These are phyloP conservation scores for Cladosporium austrohemisphaericum DNA, from an alignment of 2,329 filamentous ascomycete species.

Conservation along the genomic window DNA sequence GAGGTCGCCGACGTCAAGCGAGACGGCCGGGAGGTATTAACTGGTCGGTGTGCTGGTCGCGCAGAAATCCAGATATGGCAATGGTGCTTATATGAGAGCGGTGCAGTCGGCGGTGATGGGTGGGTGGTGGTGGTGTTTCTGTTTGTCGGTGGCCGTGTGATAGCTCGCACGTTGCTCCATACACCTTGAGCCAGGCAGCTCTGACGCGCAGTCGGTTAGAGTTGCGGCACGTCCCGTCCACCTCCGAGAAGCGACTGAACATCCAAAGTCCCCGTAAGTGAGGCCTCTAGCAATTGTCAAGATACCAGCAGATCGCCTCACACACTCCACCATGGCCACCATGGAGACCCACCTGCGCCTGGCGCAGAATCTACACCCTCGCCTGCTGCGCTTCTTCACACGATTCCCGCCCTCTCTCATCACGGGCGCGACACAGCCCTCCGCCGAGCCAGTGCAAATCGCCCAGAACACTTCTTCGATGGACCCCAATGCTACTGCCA, in stretches of 20 bases:
- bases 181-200: no score
- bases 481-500: slow-evolving; percentile 39
- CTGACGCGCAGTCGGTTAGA: slow-evolving; percentile 16
- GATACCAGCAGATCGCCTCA: slow-evolving; percentile 13
- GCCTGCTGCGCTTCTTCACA: slow-evolving; percentile 80
- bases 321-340: slow-evolving; percentile 14
- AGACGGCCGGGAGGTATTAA: not conserved
- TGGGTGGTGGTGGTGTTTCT: not conserved
- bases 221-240: slow-evolving; percentile 13
- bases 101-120: not conserved
- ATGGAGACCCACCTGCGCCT: slow-evolving; percentile 37
- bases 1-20: slow-evolving; percentile 3
- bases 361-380: slow-evolving; percentile 69
- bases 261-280: not conserved
- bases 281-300: not conserved
- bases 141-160: slow-evolving; percentile 4
- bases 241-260: not conserved
- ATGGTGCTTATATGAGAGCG: not conserved
- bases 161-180: no score
- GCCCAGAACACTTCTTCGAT: slow-evolving; percentile 39
- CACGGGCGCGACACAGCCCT: slow-evolving; percentile 7
- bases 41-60: not conserved
- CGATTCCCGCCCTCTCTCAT: slow-evolving; percentile 68
- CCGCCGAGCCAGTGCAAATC: slow-evolving; percentile 15
- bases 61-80: no score